Evolutionary conservation across 306 rosid species (phyloP).

Genomic region (Urtica urens): DNA sequence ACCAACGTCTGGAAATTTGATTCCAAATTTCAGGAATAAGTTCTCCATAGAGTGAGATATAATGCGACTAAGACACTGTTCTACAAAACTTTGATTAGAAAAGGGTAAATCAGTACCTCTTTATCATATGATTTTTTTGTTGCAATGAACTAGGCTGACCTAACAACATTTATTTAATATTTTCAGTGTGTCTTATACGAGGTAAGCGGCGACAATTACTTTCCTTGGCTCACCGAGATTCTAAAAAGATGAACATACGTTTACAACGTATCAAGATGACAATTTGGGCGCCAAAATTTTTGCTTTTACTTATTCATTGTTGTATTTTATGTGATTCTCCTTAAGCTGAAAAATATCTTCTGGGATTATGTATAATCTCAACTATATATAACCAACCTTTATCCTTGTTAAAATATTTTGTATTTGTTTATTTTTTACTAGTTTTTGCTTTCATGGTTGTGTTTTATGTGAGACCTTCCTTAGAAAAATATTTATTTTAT

Average conservation of each 20-base stretch:
- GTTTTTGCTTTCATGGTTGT: too few relatives aligned
- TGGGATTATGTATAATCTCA: too few relatives aligned
- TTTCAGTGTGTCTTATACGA: constrained; percentile 12
- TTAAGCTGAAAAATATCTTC: too few relatives aligned
- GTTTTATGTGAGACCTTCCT: too few relatives aligned
- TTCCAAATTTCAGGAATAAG: constrained; percentile 46
- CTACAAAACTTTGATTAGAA: constrained; percentile 15
- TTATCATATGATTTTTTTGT: neutral
- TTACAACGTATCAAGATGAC: constrained; percentile 3
- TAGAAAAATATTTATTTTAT: too few relatives aligned
- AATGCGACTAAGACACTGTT: constrained; percentile 12
- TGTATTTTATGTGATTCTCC: too few relatives aligned
- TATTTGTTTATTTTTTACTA: too few relatives aligned
- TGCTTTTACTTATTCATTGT: too few relatives aligned
- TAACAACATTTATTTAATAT: constrained; percentile 9
- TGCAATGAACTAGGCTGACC: neutral
- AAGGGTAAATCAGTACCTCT: too few relatives aligned
- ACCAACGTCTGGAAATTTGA: constrained; percentile 43
- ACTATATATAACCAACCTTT: too few relatives aligned
- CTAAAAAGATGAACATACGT: too few relatives aligned
- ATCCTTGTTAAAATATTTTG: too few relatives aligned
- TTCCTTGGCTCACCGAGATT: constrained; percentile 12
- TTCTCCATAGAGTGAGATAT: constrained; percentile 67
- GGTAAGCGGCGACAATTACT: constrained; percentile 2
- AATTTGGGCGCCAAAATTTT: constrained; percentile 18